phyloP scores from a whole-genome alignment of 2,329 filamentous ascomycete species.

The Podosphaera leucotricha region DNA sequence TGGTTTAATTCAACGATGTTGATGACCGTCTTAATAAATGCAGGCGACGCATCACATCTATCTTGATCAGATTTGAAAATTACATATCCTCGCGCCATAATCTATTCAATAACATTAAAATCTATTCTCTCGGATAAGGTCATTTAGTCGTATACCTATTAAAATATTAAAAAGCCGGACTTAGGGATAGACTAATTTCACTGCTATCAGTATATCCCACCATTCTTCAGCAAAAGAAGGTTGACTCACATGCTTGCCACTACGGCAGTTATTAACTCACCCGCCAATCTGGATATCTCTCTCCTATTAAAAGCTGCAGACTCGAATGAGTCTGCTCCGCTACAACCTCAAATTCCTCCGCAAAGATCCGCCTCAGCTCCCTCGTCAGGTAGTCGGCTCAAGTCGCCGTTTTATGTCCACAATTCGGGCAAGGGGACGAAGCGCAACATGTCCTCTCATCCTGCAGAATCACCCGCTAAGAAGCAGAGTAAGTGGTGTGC shows the following conservation, averaged over 20 bases:
- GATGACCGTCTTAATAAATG: constrained; percentile 18
- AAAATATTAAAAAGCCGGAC: constrained; percentile 5
- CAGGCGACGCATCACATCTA: constrained; percentile 21
- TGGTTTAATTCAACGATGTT: constrained; percentile 22
- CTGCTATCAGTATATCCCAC: constrained; percentile 3
- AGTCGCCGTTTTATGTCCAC: constrained; percentile 9
- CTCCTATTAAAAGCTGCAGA: constrained; percentile 57
- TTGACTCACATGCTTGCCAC: constrained; percentile 7
- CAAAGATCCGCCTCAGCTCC: constrained; percentile 11
- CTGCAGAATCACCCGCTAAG: constrained; percentile 50
- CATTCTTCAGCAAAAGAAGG: constrained; percentile 1
- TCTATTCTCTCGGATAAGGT: constrained; percentile 5
- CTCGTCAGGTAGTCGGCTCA: constrained; percentile 8
- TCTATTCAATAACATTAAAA: constrained; percentile 8
- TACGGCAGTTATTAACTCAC: constrained; percentile 15
- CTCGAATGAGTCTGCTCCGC: constrained; percentile 43
- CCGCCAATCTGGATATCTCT: constrained; percentile 85
- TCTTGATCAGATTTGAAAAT: constrained; percentile 15
- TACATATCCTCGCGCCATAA: constrained; percentile 15
- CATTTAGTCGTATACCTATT: constrained; percentile 6
- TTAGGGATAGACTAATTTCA: not conserved
- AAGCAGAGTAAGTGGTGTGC: constrained; percentile 94
- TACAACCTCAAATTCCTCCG: constrained; percentile 18
- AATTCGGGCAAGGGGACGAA: constrained; percentile 15
- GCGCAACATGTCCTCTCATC: constrained; percentile 29